These are phyloP conservation scores for Suillus subalutaceus DNA, from an alignment of 768 basidiomycete genomes.

Conservation along the genomic window DNA sequence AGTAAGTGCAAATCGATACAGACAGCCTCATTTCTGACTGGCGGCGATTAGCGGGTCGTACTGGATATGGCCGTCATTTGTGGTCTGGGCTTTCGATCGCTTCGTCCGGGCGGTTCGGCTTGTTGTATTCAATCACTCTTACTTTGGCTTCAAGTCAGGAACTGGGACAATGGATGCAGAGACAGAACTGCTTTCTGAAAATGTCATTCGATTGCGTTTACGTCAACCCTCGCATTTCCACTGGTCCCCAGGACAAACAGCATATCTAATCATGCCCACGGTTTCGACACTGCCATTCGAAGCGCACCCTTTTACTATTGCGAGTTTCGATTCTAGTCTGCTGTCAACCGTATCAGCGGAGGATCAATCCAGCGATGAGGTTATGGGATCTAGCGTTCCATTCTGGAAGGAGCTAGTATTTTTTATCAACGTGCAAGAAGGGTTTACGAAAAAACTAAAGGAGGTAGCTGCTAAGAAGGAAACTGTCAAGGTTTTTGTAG, in stretches of 20 bases:
- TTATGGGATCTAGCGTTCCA: background rate
- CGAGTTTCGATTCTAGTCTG: conserved; percentile 38
- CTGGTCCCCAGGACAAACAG: conserved; percentile 58
- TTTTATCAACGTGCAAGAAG: conserved; percentile 58
- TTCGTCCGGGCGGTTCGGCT: conserved; percentile 49
- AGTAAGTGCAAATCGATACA: conserved; percentile 16
- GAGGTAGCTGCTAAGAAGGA: conserved; percentile 33
- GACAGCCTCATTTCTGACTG: background rate
- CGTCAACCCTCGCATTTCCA: conserved; percentile 48
- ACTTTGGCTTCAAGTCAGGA: conserved; percentile 36
- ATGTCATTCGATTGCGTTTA: conserved; percentile 51
- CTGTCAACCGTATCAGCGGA: conserved; percentile 13
- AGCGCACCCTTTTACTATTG: conserved; percentile 66
- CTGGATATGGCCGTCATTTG: conserved; percentile 36
- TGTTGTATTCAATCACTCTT: conserved; percentile 44
- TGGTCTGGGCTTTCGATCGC: conserved; percentile 49
- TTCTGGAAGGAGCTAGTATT: conserved; percentile 52
- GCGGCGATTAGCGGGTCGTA: conserved; percentile 16
- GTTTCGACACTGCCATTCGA: conserved; percentile 50
- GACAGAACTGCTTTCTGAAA: conserved; percentile 46
- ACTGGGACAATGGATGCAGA: conserved; percentile 36
- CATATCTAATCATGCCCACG: conserved; percentile 52
- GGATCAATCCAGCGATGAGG: background rate
- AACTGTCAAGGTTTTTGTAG: conserved; percentile 51
- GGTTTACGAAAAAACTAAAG: conserved; percentile 58